Evolutionary conservation across 1,284 basidiomycete species (phyloP).

Genomic region (Entoloma clypeatum): DNA sequence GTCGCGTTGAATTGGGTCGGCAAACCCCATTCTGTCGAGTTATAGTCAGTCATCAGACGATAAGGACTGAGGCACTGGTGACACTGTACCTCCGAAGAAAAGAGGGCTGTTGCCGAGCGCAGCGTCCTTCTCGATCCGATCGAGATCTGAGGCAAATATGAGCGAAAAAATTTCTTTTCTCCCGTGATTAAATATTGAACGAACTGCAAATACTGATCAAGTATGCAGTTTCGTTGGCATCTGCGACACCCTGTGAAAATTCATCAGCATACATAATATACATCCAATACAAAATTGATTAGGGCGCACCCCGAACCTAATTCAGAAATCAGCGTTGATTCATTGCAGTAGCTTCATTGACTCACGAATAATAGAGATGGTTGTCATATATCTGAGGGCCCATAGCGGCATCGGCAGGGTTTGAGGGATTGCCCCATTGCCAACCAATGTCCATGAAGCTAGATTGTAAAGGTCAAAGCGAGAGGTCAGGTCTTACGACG

Average conservation of each 20-base stretch:
- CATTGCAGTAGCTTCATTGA: constrained; percentile 16
- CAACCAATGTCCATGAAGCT: constrained; percentile 79
- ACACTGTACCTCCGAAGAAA: constrained; percentile 62
- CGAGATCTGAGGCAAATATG: constrained; percentile 38
- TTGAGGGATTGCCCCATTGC: constrained; percentile 64
- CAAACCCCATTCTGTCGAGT: constrained; percentile 71
- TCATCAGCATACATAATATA: constrained; percentile 6
- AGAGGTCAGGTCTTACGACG: too few relatives aligned
- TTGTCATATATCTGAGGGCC: constrained; percentile 77
- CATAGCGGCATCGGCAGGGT: constrained; percentile 61
- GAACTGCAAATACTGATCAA: constrained; percentile 65
- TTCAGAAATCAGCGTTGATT: not conserved
- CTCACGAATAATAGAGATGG: constrained; percentile 72
- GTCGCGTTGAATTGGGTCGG: constrained; percentile 64
- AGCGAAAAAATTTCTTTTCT: not conserved
- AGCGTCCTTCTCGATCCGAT: constrained; percentile 47
- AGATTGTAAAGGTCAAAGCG: too few relatives aligned
- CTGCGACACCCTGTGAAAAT: constrained; percentile 61
- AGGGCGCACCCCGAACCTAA: constrained; percentile 54
- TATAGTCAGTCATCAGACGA: too few relatives aligned
- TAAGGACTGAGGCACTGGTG: too few relatives aligned
- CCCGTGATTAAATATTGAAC: constrained; percentile 19
- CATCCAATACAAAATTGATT: not conserved
- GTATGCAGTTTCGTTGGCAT: constrained; percentile 60
- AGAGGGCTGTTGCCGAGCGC: constrained; percentile 49